Percentiles rank a stretch among this genome's conserved stretches.
Evolutionary conservation across 345 rosid species (phyloP).

Genomic region (Ceriops zippeliana): DNA sequence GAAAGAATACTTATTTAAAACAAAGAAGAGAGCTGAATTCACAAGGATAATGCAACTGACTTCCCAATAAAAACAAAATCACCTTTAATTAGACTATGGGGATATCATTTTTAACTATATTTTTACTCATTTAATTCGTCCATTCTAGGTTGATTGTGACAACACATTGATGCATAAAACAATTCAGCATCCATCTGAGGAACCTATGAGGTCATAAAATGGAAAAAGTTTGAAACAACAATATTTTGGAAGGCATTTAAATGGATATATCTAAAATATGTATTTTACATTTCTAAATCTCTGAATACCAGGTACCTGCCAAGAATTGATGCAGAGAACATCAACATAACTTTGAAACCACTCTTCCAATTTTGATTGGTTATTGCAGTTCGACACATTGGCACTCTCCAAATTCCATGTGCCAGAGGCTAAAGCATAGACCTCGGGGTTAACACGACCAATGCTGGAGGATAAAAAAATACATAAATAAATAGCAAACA

Average conservation of each 20-base stretch:
- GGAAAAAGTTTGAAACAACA: too few relatives aligned
- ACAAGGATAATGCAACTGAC: too few relatives aligned
- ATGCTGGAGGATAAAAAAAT: conserved; percentile 44
- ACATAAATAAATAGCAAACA: not conserved
- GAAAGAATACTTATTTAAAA: not conserved
- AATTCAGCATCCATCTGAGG: too few relatives aligned
- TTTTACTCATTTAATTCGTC: too few relatives aligned
- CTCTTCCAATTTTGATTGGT: conserved; percentile 33
- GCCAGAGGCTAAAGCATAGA: conserved; percentile 74
- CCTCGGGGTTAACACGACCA: conserved; percentile 87
- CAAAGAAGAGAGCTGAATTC: too few relatives aligned
- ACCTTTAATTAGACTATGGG: too few relatives aligned
- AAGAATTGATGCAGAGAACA: conserved; percentile 75
- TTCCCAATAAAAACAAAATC: too few relatives aligned
- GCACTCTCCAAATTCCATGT: conserved; percentile 43
- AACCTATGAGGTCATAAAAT: too few relatives aligned
- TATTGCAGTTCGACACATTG: conserved; percentile 17
- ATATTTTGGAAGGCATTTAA: too few relatives aligned
- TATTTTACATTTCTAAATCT: not conserved
- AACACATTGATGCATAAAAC: too few relatives aligned
- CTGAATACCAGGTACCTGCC: conserved; percentile 66
- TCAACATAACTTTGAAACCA: conserved; percentile 65
- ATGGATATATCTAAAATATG: not conserved
- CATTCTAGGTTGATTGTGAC: too few relatives aligned
- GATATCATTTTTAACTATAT: too few relatives aligned